A percentile compares a stretch with the other conserved stretches of the same genome.
phyloP scores from a whole-genome alignment of 306 rosid species.

The Biancaea sappan region DNA sequence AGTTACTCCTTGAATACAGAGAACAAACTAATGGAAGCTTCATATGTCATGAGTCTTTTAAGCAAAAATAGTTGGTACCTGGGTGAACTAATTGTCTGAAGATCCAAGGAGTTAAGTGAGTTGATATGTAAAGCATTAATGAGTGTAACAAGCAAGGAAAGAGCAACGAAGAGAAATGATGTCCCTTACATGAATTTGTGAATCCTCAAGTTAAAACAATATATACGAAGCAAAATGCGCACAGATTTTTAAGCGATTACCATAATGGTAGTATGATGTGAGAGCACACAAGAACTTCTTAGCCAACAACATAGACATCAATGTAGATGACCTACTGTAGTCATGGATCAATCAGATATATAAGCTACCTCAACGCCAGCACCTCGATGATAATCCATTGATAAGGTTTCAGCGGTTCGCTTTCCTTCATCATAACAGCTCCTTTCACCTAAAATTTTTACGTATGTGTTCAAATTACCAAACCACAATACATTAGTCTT shows the following conservation, averaged over 20 bases:
- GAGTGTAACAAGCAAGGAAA: background rate
- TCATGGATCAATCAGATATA: conserved; percentile 11
- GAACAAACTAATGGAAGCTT: background rate
- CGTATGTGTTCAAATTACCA: background rate
- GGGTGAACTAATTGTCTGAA: background rate
- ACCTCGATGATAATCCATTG: conserved; percentile 98
- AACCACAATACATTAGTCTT: background rate
- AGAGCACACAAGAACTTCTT: background rate
- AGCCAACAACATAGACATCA: background rate
- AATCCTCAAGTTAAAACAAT: conserved; percentile 11
- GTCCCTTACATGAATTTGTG: background rate
- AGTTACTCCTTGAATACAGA: background rate
- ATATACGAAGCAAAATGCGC: background rate
- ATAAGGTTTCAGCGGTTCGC: conserved; percentile 89
- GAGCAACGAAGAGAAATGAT: conserved; percentile 7
- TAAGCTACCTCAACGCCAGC: conserved; percentile 87
- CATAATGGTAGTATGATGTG: background rate
- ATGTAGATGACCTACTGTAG: background rate
- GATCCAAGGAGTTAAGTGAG: background rate
- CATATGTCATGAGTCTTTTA: background rate
- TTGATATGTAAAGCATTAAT: background rate
- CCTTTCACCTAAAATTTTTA: conserved; percentile 70
- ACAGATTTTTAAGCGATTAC: background rate
- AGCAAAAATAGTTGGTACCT: background rate
- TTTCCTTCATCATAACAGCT: conserved; percentile 99